Percentiles rank a stretch among this genome's conserved stretches.
Conservation (phyloP, 768 basidiomycete genomes). For the Phlegmacium glaucopus region DNA sequence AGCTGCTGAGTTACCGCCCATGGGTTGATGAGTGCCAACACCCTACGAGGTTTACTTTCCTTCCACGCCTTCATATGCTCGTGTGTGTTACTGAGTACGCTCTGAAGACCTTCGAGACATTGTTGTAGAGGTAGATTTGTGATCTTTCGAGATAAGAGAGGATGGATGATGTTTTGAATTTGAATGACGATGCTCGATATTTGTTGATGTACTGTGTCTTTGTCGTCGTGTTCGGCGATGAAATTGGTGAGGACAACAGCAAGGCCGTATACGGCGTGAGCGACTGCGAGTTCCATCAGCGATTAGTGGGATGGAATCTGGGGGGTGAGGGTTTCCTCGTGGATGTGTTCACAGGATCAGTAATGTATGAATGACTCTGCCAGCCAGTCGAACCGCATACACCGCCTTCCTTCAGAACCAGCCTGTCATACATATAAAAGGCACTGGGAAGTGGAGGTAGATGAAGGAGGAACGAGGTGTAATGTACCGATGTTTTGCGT, state of each 20-base stretch:
- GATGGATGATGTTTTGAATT: constrained; percentile 11
- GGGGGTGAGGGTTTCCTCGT: no score
- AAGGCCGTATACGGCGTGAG: constrained; percentile 7
- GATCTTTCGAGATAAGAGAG: constrained; percentile 9
- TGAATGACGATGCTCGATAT: constrained; percentile 12
- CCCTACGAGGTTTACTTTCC: constrained; percentile 7
- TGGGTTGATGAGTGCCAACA: constrained; percentile 8
- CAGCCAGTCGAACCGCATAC: no score
- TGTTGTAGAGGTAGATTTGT: constrained; percentile 6
- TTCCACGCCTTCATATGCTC: constrained; percentile 12
- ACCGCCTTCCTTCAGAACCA: no score
- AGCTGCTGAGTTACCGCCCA: constrained; percentile 11
- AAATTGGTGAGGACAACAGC: constrained; percentile 13
- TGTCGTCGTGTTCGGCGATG: constrained; percentile 12
- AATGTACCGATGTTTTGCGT: no score
- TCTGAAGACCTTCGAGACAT: constrained; percentile 4
- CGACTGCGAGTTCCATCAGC: no score
- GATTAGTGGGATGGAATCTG: no score
- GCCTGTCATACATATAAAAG: no score
- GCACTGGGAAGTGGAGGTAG: no score
- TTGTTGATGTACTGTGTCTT: constrained; percentile 5
- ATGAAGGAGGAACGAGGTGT: no score
- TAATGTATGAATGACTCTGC: no score
- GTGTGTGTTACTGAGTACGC: constrained; percentile 5
- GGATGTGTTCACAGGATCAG: no score